phyloP scores from a whole-genome alignment of 345 rosid species.

The Rhizophora mangle region DNA sequence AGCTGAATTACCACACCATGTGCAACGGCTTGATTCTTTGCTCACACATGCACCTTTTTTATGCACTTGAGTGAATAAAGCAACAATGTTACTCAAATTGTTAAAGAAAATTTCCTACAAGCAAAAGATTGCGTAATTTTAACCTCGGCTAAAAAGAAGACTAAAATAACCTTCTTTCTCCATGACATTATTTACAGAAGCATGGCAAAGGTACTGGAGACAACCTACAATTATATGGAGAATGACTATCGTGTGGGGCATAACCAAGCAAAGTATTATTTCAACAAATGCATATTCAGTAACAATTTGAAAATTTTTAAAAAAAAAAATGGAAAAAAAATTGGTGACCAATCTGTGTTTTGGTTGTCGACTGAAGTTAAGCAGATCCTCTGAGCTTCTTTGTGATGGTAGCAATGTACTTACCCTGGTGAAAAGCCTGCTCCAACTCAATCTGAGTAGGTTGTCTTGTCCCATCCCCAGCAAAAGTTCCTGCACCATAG shows the following conservation, averaged over 20 bases:
- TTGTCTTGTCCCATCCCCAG: conserved; percentile 85
- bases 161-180: background rate
- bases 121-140: background rate
- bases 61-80: background rate
- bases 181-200: background rate
- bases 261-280: conserved; percentile 25
- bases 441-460: conserved; percentile 74
- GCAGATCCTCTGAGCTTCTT: conserved; percentile 81
- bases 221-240: conserved; percentile 18
- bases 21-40: conserved; percentile 13
- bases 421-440: conserved; percentile 95
- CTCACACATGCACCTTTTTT: conserved; percentile 12
- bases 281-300: conserved; percentile 17
- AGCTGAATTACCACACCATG: background rate
- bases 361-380: conserved; percentile 18
- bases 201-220: conserved; percentile 2
- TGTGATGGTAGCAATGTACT: conserved; percentile 71
- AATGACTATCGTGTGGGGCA: conserved; percentile 16
- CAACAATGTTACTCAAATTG: background rate
- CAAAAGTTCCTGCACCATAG: conserved; percentile 86
- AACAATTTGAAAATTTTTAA: too few relatives aligned
- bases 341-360: conserved; percentile 11
- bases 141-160: background rate
- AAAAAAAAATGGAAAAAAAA: background rate
- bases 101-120: background rate